These are phyloP conservation scores for Chlamydomonas eustigma DNA, from an alignment of 139 green algal genomes.

Conservation along the genomic window DNA sequence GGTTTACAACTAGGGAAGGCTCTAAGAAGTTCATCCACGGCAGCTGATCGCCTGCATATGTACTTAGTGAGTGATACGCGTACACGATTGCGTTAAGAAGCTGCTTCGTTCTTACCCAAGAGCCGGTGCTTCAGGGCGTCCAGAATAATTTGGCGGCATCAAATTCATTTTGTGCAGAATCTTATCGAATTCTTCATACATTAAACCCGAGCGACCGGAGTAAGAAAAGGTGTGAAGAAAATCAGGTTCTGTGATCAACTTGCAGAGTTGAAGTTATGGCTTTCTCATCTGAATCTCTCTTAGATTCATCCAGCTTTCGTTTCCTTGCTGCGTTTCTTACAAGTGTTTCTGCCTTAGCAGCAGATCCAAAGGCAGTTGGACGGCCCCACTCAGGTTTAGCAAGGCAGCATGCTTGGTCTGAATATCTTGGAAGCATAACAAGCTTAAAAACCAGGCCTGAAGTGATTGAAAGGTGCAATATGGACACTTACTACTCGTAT, in stretches of 20 bases:
- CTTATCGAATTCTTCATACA: neutral
- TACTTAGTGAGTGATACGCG: neutral
- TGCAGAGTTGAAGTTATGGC: too few species aligned
- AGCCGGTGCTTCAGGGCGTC: neutral
- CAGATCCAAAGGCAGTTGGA: slow-evolving; percentile 43
- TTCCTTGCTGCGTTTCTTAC: slow-evolving; percentile 21
- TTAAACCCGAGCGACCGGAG: neutral
- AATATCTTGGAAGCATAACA: slow-evolving; percentile 38
- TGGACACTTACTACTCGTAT: too few species aligned
- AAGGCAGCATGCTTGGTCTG: slow-evolving; percentile 25
- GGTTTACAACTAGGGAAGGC: neutral
- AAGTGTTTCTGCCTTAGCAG: slow-evolving; percentile 43
- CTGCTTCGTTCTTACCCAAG: neutral
- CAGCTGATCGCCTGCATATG: neutral
- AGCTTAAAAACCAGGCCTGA: slow-evolving; percentile 51
- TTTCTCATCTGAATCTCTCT: neutral
- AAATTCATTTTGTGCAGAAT: neutral
- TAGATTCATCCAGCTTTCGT: neutral
- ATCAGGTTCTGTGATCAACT: too few species aligned
- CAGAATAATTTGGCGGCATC: neutral
- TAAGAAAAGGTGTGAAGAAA: too few species aligned
- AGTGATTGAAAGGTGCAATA: too few species aligned
- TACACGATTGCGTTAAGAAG: neutral
- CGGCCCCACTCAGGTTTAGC: slow-evolving; percentile 46
- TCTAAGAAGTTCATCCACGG: neutral